Evolutionary conservation across 225 moss, liverwort and hornwort species (phyloP).

Genomic region (Sphagnum contortum): DNA sequence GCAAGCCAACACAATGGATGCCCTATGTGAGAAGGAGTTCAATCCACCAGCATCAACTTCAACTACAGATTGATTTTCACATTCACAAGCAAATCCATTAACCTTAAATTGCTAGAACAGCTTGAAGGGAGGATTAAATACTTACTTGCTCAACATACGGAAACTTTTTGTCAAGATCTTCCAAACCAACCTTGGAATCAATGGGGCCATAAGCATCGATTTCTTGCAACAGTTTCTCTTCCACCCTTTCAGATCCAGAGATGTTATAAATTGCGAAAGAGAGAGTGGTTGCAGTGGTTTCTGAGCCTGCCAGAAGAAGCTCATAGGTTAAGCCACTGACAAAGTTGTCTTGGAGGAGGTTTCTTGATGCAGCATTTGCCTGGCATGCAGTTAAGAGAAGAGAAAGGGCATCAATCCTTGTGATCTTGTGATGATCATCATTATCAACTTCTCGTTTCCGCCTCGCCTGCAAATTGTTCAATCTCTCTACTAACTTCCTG

Average conservation of each 20-base stretch:
- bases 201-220: conserved; percentile 20
- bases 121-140: no score
- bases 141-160: conserved; percentile 13
- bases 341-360: conserved; percentile 6
- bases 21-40: no score
- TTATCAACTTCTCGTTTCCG: background rate
- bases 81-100: no score
- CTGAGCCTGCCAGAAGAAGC: conserved; percentile 14
- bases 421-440: no score
- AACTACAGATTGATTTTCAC: no score
- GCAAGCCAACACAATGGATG: no score
- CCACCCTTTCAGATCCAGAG: conserved; percentile 1
- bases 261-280: conserved; percentile 9
- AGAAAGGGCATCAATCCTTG: conserved; percentile 12
- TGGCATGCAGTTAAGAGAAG: conserved; percentile 13
- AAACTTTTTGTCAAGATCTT: conserved; percentile 13
- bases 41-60: no score
- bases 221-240: conserved; percentile 12
- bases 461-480: conserved; percentile 5
- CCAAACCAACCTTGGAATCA: background rate
- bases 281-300: conserved; percentile 15
- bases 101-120: no score
- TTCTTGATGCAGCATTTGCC: background rate
- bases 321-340: conserved; percentile 17
- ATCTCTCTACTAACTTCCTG: conserved; percentile 4